Evolutionary conservation across 2,329 filamentous ascomycete genomes (phyloP).

Genomic region (Hypoxylon sp.): DNA sequence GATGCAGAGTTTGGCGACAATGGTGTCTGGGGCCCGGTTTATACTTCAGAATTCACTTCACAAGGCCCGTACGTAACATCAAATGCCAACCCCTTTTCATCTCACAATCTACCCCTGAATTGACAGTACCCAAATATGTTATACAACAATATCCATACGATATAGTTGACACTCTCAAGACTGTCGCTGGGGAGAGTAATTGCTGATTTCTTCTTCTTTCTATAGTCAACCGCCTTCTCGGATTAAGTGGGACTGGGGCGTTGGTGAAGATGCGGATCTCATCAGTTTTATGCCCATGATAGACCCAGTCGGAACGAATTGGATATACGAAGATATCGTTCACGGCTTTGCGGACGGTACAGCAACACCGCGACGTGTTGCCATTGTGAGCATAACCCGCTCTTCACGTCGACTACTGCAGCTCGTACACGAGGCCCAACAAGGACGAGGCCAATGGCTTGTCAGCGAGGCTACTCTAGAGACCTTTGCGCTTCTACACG

Average conservation of each 20-base stretch:
- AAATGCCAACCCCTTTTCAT: neutral
- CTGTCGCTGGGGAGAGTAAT: neutral
- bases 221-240: slow-evolving; percentile 19
- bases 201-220: neutral
- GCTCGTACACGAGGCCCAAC: slow-evolving; percentile 80
- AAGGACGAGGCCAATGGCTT: slow-evolving; percentile 74
- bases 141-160: neutral
- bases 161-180: neutral
- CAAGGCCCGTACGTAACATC: slow-evolving; percentile 55
- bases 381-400: slow-evolving; percentile 78
- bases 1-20: slow-evolving; percentile 65
- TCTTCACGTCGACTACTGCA: slow-evolving; percentile 74
- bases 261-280: slow-evolving; percentile 78
- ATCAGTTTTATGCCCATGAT: slow-evolving; percentile 83
- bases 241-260: slow-evolving; percentile 66
- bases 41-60: slow-evolving; percentile 62
- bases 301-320: slow-evolving; percentile 76
- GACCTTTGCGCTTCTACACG: slow-evolving; percentile 77
- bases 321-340: slow-evolving; percentile 78
- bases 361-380: slow-evolving; percentile 75
- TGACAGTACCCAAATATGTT: neutral
- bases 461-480: slow-evolving; percentile 85
- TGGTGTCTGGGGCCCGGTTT: slow-evolving; percentile 63
- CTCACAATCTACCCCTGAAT: neutral
- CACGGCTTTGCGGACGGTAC: slow-evolving; percentile 68